Evolutionary conservation across 164 flowering plant genomes (phyloP), one percentile per base, ranked within the genome.

Genomic region (Cinnamomum chago): DNA sequence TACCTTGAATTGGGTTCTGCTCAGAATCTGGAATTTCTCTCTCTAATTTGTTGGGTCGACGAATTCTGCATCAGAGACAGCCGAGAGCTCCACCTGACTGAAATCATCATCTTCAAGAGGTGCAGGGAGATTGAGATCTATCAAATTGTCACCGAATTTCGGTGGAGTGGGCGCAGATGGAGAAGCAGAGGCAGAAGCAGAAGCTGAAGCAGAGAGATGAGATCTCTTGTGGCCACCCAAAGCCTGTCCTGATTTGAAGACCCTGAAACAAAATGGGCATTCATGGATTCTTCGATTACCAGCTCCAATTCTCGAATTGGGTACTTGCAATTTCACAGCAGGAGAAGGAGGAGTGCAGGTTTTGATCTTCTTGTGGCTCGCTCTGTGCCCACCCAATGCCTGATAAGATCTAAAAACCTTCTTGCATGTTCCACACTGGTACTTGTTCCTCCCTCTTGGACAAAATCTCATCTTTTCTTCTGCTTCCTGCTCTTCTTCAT

Each of bases 221-320:
- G 94, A 84, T 83, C 98, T 83, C 74, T 94, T 94, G 73, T 94
- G 98, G 2, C 98, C 98, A 23, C 98, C 98, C 2, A 94, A 88
- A 0, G 98, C 98, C 79, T 94, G 98, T 2, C 97, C 97, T 2
- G 97, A 87, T 2, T 86, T 65, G 58, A 94, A 94, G 1, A 88
- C 86, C 81, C 89, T 84, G 73, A 80, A 82, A 76, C 98, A 94
- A 69, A 88, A 81, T 0, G 92, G 95, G 73, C 97, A 94, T 76
- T 92, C 84, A 55, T 92, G 93, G 47, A 83, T 73, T 76, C 80
- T 78, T 82, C 27, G 74, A 76, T 22, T 72, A 33, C n/a, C 72
- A 9, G 5, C 47, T 58, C 40, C 12, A 50, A 14, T 22, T 35
- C 67, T 65, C 66, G 81, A 11, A 62, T 81, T 58, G 28, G 76